A percentile compares a stretch with the other conserved stretches of the same genome.
phyloP scores from a whole-genome alignment of 805 yeast species.

The Saturnispora bothae region DNA sequence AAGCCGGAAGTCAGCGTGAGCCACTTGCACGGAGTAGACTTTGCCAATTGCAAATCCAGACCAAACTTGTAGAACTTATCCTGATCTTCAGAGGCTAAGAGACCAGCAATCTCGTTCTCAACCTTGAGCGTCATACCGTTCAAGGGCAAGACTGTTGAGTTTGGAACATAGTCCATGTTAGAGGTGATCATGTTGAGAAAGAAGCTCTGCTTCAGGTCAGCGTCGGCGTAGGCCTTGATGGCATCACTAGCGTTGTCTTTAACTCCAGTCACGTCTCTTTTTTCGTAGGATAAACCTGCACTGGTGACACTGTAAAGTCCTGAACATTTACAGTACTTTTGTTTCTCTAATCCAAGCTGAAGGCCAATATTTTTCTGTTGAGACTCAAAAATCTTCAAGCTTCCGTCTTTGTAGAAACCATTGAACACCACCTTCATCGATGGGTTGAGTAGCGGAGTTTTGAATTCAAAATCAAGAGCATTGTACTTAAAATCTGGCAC shows the following conservation, averaged over 20 bases:
- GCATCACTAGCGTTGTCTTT: constrained; percentile 45
- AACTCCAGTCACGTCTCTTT: constrained; percentile 44
- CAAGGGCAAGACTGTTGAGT: constrained; percentile 33
- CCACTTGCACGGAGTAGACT: constrained; percentile 33
- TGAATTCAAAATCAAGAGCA: constrained; percentile 40
- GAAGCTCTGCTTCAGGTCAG: constrained; percentile 47
- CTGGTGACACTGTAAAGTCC: constrained; percentile 18
- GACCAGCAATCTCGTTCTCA: constrained; percentile 36
- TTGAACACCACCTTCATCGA: constrained; percentile 37
- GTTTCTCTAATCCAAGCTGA: constrained; percentile 36
- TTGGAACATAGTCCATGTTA: constrained; percentile 29
- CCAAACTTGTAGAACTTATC: constrained; percentile 31
- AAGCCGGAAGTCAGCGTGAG: constrained; percentile 41
- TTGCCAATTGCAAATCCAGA: constrained; percentile 23
- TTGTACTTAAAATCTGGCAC: constrained; percentile 42
- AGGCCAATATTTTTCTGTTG: constrained; percentile 41
- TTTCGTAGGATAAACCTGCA: constrained; percentile 48
- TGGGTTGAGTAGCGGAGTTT: constrained; percentile 35
- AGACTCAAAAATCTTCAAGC: constrained; percentile 3
- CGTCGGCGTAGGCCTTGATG: constrained; percentile 49
- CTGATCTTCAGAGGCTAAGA: constrained; percentile 11
- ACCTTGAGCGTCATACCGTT: constrained; percentile 33
- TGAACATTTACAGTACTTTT: constrained; percentile 10
- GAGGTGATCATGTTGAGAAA: constrained; percentile 34
- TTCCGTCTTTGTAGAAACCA: constrained; percentile 7